phyloP scores from a whole-genome alignment of 768 basidiomycete species.

The Pleurotus giganteus region DNA sequence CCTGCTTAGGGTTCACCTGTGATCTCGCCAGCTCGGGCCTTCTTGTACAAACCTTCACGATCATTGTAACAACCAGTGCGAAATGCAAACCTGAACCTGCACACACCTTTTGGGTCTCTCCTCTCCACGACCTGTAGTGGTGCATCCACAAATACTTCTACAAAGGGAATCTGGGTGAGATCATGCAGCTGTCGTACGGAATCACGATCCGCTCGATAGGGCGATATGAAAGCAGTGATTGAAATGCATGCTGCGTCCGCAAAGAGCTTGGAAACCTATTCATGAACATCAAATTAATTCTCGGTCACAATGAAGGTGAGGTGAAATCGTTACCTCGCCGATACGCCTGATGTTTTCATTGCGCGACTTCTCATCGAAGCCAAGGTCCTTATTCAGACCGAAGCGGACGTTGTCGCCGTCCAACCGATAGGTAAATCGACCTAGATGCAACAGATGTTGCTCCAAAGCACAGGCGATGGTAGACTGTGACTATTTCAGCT shows the following conservation, averaged over 20 bases:
- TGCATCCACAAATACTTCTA: conserved; percentile 96
- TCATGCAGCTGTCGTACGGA: conserved; percentile 82
- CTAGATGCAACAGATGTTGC: conserved; percentile 86
- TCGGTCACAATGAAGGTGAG: background rate
- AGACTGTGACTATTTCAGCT: conserved; percentile 49
- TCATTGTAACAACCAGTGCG: background rate
- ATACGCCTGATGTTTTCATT: conserved; percentile 97
- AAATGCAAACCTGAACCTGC: background rate
- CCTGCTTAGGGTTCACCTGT: conserved; percentile 57
- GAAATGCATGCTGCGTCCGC: conserved; percentile 83
- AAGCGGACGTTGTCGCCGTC: conserved; percentile 97
- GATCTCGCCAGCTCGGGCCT: conserved; percentile 92
- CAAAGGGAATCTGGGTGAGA: conserved; percentile 68
- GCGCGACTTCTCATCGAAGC: conserved; percentile 88
- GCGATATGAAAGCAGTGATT: conserved; percentile 97
- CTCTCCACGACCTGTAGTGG: conserved; percentile 84
- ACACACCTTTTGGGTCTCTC: conserved; percentile 78
- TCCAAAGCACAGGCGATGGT: conserved; percentile 97
- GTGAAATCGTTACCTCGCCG: conserved; percentile 71
- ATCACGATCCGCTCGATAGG: conserved; percentile 86
- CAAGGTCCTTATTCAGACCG: conserved; percentile 95
- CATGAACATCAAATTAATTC: background rate
- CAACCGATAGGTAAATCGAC: conserved; percentile 85
- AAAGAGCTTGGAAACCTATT: conserved; percentile 90
- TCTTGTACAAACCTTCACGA: conserved; percentile 82